Conservation (phyloP, 1,284 basidiomycete species). For the Marasmius fiardii region DNA sequence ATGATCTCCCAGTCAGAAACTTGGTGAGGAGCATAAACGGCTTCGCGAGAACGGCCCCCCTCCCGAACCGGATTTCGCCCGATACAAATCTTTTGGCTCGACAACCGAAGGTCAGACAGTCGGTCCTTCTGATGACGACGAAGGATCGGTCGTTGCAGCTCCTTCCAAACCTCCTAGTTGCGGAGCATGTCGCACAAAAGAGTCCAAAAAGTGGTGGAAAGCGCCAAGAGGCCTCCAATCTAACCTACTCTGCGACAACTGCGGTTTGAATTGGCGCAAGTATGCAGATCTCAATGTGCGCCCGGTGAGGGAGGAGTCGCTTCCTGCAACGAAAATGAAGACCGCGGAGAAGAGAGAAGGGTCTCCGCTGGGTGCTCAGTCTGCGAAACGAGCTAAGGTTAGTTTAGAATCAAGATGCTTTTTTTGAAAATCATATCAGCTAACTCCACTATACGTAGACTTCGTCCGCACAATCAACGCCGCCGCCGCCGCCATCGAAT, state of each 20-base stretch:
- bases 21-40: constrained; percentile 62
- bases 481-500: constrained; percentile 47
- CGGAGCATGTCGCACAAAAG: constrained; percentile 75
- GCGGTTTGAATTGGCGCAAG: constrained; percentile 83
- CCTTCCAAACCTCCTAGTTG: constrained; percentile 60
- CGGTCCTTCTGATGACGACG: constrained; percentile 52
- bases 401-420: constrained; percentile 18
- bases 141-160: constrained; percentile 66
- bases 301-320: constrained; percentile 62
- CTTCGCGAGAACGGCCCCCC: constrained; percentile 46
- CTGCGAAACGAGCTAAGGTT: constrained; percentile 69
- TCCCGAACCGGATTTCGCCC: constrained; percentile 32
- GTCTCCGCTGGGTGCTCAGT: constrained; percentile 63
- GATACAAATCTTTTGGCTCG: constrained; percentile 38
- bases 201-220: constrained; percentile 81
- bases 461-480: constrained; percentile 54
- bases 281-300: constrained; percentile 83
- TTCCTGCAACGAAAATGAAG: constrained; percentile 41
- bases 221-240: constrained; percentile 75
- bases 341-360: constrained; percentile 70
- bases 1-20: constrained; percentile 42
- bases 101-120: constrained; percentile 35
- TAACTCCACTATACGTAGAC: constrained; percentile 35
- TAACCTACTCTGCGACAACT: constrained; percentile 74
- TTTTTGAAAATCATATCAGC: constrained; percentile 3